Percentiles rank a stretch among this genome's conserved stretches.
Evolutionary conservation across 2,329 filamentous ascomycete genomes (phyloP).

Genomic region (Cylindrodendrum hubeiense): DNA sequence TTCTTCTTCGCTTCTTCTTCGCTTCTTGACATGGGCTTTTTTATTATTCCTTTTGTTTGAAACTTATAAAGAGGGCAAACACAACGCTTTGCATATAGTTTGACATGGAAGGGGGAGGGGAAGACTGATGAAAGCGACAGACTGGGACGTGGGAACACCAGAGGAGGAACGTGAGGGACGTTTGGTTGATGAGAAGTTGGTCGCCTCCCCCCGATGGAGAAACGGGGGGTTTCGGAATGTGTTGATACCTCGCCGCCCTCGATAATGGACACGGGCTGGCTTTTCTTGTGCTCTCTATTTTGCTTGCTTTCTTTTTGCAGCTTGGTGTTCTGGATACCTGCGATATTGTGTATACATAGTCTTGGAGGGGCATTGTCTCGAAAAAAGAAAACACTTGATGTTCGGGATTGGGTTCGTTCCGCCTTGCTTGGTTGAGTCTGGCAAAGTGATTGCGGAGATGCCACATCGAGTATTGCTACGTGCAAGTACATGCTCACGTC

Average conservation of each 20-base stretch:
- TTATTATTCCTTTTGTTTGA: constrained; percentile 13
- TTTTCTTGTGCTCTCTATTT: constrained; percentile 23
- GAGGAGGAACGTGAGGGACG: not conserved
- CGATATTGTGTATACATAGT: constrained; percentile 37
- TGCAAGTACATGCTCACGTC: not conserved
- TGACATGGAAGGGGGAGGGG: not conserved
- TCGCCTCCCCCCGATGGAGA: not conserved
- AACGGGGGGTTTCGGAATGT: constrained; percentile 29
- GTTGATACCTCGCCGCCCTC: constrained; percentile 41
- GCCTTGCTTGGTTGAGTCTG: not conserved
- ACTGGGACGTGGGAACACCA: not conserved
- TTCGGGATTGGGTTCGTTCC: constrained; percentile 4
- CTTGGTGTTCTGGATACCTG: constrained; percentile 54
- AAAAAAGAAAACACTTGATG: constrained; percentile 15
- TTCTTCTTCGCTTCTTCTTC: constrained; percentile 6
- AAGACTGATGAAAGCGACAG: not conserved
- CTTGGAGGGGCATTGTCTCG: constrained; percentile 21
- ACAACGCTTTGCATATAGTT: not conserved
- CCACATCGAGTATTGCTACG: not conserved
- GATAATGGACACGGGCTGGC: constrained; percentile 20
- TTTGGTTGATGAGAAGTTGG: not conserved
- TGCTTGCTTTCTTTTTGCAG: constrained; percentile 38
- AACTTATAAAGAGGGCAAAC: not conserved
- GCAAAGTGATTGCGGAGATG: not conserved
- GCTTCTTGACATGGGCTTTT: constrained; percentile 8